phyloP scores from a whole-genome alignment of 2,329 filamentous ascomycete genomes.

The Paradendryphiella salina region DNA sequence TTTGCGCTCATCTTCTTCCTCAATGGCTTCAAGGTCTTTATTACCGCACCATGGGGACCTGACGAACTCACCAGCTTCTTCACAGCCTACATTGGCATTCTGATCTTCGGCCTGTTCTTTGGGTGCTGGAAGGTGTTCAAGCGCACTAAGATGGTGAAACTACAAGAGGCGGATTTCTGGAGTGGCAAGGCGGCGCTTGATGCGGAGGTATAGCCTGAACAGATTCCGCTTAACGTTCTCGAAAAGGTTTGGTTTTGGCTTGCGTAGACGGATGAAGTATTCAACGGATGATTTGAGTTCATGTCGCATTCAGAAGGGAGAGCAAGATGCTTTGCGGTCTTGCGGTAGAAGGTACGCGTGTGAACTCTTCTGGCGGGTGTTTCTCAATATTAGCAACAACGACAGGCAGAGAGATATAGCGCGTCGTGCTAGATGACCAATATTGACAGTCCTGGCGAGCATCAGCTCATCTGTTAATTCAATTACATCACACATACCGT shows the following conservation, averaged over 20 bases:
- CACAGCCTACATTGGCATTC: conserved; percentile 54
- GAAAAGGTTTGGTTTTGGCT: conserved; percentile 57
- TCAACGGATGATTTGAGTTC: neutral
- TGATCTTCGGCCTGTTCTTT: conserved; percentile 54
- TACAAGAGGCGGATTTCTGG: conserved; percentile 51
- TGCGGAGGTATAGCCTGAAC: conserved; percentile 52
- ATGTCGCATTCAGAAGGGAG: neutral
- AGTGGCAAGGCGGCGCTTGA: conserved; percentile 54
- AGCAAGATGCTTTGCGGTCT: too few species aligned
- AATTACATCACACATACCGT: too few species aligned
- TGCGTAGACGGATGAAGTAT: conserved; percentile 34
- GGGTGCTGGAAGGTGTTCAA: conserved; percentile 68
- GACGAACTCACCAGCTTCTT: conserved; percentile 52
- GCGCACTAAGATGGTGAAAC: conserved; percentile 57
- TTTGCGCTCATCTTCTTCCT: conserved; percentile 61
- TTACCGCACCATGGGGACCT: conserved; percentile 45
- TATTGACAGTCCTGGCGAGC: neutral
- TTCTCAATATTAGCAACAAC: neutral
- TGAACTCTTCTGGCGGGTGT: neutral
- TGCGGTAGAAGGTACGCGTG: too few species aligned
- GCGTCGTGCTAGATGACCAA: neutral
- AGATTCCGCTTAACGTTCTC: conserved; percentile 48
- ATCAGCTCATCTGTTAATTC: neutral
- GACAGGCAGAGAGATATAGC: neutral
- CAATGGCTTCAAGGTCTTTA: conserved; percentile 66